Base-by-base conservation (phyloP, 345 rosid species). In the Salix exigua region DNA sequence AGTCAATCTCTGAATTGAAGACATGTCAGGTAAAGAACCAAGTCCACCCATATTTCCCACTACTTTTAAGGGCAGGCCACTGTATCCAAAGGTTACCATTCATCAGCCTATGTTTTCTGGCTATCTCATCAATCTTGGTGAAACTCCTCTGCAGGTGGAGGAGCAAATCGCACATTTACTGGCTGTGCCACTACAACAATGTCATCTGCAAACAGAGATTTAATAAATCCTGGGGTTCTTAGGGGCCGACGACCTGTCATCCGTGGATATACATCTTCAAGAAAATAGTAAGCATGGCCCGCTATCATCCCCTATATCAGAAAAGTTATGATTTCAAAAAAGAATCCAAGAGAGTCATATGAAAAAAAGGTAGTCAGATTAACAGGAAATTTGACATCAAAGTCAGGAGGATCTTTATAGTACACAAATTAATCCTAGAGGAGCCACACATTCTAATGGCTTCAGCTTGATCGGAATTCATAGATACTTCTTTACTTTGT, bases 221-320 rank as follows among this genome's bases (percentile, higher is more conserved):
- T 91, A 72, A 96, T 91, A 73, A 96, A 85, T 51, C 88, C 85
- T 38, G 99, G 98, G 40, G 99, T 92, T 76, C 79, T 85, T 31
- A 96, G 87, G 51, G 99, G 99, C 31, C 83, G 86, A 0, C 99
- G 95, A 53, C 91, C 88, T 0, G 95, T 88, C 96, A 96, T 91
- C 78, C 88, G 75, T 6, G 99, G 99, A 80, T 93, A 93, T 61
- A 96, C 98, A 35, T 92, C 97, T 44, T 91, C 98, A 6, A 96
- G 91, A 80, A 96, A 96, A 82, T 96, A 96, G 88, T 96, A 96
- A 14, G 97, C 97, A 46, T 96, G 99, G n/a, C 99, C 98, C 0
- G 98, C 95, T 78, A 94, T 88, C 98, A 96, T 96, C 76, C 99
- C 99, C 99, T 96, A 92, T 31, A 73, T 23, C 64, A 74, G 35